Evolutionary conservation across 345 rosid genomes (phyloP), one percentile per base, ranked within the genome.

Genomic region (Brassica cretica): DNA sequence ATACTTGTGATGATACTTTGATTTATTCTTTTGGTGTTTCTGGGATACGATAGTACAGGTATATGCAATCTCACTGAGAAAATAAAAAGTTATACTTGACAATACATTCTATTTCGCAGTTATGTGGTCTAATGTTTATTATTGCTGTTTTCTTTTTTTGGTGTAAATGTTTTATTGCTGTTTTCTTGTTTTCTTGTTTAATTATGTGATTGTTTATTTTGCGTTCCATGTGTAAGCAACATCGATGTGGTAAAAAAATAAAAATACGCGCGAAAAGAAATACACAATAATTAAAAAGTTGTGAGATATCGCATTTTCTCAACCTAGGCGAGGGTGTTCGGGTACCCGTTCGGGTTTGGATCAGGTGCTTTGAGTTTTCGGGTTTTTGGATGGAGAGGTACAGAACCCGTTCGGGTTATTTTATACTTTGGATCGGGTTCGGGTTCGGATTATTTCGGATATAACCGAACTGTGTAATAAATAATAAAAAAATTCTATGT

Each of bases 1-100:
- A 24, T 49, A 61, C 41, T 53, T 63, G 46, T 70, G 59, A 63
- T 70, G 66, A 53, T 70, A 55, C 33, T 77, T 62, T 69, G 30
- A 63, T 21, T 46, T 46, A 8, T 68, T 29, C 8, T 21, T 2
- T 39, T 30, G 58, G 7, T 76, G 64, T 61, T 61, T 62, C 29
- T 46, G 29, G 32, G 58, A 33, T 70, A 35, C 53, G 33, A 61
- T 25, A 35, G 51, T 24, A 64, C 74, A 29, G 51, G 60, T 76
- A 44, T 61, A 9, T 33, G 70, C 4, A 69, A 24, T 9, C 64
- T 62, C 33, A 10, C 25, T 53, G 6, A 3, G 60, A 55, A 70
- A 77, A 64, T 68, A 68, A 68, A 33, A 68, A 59, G 14, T 15
- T 33, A 64, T 30, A 30, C 33, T 5, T 30, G 33, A 32, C 6